phyloP scores from a whole-genome alignment of 805 yeast genomes.

The Ogataea nitratoaversa region DNA sequence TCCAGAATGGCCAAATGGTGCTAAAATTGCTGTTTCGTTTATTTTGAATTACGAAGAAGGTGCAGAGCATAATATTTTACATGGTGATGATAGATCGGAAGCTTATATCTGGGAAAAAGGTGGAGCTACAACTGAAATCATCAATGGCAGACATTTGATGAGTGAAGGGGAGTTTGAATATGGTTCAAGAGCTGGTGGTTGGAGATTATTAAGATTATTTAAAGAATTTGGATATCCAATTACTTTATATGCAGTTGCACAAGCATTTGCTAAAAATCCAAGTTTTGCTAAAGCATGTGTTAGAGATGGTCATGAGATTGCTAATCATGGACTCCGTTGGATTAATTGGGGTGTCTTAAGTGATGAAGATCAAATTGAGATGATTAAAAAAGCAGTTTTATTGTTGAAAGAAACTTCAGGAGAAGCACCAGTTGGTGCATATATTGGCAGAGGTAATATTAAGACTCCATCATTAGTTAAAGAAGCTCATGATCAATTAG shows the following conservation, averaged over 20 bases:
- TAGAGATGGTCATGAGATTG: slow-evolving; percentile 36
- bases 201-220: slow-evolving; percentile 29
- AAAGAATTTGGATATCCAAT: slow-evolving; percentile 29
- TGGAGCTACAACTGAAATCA: slow-evolving; percentile 10
- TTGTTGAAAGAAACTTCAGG: slow-evolving; percentile 31
- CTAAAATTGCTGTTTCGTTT: slow-evolving; percentile 23
- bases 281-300: slow-evolving; percentile 32
- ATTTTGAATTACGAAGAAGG: slow-evolving; percentile 29
- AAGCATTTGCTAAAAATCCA: slow-evolving; percentile 33
- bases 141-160: slow-evolving; percentile 13
- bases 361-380: slow-evolving; percentile 31
- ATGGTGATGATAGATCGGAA: slow-evolving; percentile 17
- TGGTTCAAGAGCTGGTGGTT: slow-evolving; percentile 16
- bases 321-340: slow-evolving; percentile 37
- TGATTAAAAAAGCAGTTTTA: slow-evolving; percentile 28
- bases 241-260: slow-evolving; percentile 37
- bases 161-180: slow-evolving; percentile 16
- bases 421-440: slow-evolving; percentile 34
- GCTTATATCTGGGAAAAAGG: slow-evolving; percentile 16
- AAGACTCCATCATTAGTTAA: slow-evolving; percentile 31
- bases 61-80: slow-evolving; percentile 16
- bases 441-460: slow-evolving; percentile 32
- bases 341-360: slow-evolving; percentile 26
- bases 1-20: slow-evolving; percentile 24
- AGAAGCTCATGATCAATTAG: slow-evolving; percentile 32